Conservation (phyloP, 371 early-diverging fungal species). For the Mortierella sp. region DNA sequence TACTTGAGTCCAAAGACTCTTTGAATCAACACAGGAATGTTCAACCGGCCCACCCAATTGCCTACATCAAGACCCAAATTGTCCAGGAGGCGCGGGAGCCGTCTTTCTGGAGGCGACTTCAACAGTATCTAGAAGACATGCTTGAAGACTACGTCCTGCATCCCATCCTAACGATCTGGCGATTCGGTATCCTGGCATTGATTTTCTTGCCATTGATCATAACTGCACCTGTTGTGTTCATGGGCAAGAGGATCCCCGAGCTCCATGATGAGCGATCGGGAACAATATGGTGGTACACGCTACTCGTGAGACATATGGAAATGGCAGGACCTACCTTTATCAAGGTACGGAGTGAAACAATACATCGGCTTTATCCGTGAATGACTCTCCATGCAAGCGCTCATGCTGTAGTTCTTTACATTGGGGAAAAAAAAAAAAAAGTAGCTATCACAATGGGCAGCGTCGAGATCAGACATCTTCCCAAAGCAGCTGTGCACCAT, state of each 20-base stretch:
- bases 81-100: conserved; percentile 17
- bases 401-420: no score
- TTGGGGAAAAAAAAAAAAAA: no score
- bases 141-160: conserved; percentile 66
- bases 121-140: conserved; percentile 43
- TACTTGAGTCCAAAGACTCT: conserved; percentile 32
- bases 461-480: conserved; percentile 92
- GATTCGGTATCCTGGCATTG: conserved; percentile 67
- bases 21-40: not conserved
- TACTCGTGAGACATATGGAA: conserved; percentile 82
- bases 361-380: not conserved
- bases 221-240: conserved; percentile 61
- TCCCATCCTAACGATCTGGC: conserved; percentile 64
- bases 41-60: conserved; percentile 16
- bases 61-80: conserved; percentile 36
- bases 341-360: conserved; percentile 64
- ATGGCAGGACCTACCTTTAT: conserved; percentile 93
- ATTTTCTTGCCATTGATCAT: conserved; percentile 75
- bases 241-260: conserved; percentile 62
- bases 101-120: conserved; percentile 34
- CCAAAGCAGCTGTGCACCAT: conserved; percentile 79
- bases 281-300: conserved; percentile 86
- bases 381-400: no score
- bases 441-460: conserved; percentile 96
- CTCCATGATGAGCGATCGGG: conserved; percentile 67